Evolutionary conservation across 139 green algal species (phyloP), one percentile per base, ranked within the genome.

Genomic region (Chloropicon primus): DNA sequence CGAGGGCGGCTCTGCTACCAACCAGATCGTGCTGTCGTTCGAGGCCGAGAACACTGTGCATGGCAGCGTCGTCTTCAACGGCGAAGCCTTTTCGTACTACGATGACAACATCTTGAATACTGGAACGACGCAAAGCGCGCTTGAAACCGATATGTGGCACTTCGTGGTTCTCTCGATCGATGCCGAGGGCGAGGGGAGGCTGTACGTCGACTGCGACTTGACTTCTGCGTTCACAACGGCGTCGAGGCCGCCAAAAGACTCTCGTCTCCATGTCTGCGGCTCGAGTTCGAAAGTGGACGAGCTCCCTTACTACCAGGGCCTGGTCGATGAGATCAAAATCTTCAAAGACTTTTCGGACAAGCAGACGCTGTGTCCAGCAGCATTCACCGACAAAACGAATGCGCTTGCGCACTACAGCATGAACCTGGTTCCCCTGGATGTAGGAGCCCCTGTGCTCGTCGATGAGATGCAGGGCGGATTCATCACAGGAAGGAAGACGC

Each of bases 301-400:
- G 10, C 17, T 62, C 41, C 41, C 24, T 29, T 27, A 79, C 77
- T 82, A 79, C 74, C 17, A 75, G 22, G 79, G 79, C 79, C 27
- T 79, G 73, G 27, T 82, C 2, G 79, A 82, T 74, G 73, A 82
- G 79, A 25, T 82, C 22, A 79, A 72, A 25, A 29, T 82, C 24
- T 80, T 76, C 79, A 75, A 75, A 1, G 23, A 27, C 23, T 26
- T 17, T 17, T 62, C 41, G 41, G 41, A 62, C 41, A 62, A 5
- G 41, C 41, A 62, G 17, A 62, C 41, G 41, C 41, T n/a, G 17
- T 62, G 41, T 17, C 41, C 41, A n/a, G 17, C 41, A n/a, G 41
- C 41, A 17, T 62, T 62, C 41, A 62, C 41, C 10, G 41, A 62
- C 41, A 62, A 62, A 17, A 62, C 41, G 41, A 62, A 62, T 17